Evolutionary conservation across 306 rosid species (phyloP), one percentile per base, ranked within the genome.

Genomic region (Oemleria cerasiformis): DNA sequence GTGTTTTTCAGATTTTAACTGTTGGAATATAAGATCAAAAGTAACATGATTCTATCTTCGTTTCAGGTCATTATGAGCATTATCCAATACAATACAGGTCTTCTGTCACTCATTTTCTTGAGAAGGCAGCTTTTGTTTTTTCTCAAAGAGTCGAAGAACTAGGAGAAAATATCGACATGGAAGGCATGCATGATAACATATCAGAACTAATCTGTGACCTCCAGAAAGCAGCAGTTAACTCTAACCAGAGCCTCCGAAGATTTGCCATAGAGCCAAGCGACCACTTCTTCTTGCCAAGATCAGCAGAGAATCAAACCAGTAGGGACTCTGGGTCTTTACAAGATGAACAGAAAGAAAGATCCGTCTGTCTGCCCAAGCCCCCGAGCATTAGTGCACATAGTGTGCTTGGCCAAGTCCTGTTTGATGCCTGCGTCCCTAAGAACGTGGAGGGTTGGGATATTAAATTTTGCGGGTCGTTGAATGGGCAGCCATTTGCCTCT

Each of bases 381-480:
- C 87, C 84, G 10, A 77, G 87, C 82, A 84, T 88, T 62, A 88
- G 74, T 61, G 83, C 91, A 36, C 90, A 88, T 44, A 84, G 87
- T 14, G 88, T 88, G 10, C 87, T 88, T 12, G 94, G 94, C n/a
- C 84, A 82, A 56, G 77, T 88, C 67, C 78, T 88, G 57, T 88
- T 88, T 10, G 88, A 88, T 54, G 91, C 82, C 56, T 88, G 94
- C 78, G 91, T 88, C 57, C 94, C 94, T 4, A 86, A 82, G 77
- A 88, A 88, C 11, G 83, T 88, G 2, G 94, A 88, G 69, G 94
- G 87, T 56, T 88, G 94, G 94, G 93, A 88, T 63, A 87, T 88
- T 41, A 88, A 86, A 56, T 83, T 86, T 62, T 76, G 81, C 9
- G 84, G 88, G 78, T 81, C 88, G 67, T 47, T 83, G 55, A 92